These are phyloP conservation scores for Teratosphaeria destructans DNA, from an alignment of 2,329 filamentous ascomycete genomes.

Conservation along the genomic window DNA sequence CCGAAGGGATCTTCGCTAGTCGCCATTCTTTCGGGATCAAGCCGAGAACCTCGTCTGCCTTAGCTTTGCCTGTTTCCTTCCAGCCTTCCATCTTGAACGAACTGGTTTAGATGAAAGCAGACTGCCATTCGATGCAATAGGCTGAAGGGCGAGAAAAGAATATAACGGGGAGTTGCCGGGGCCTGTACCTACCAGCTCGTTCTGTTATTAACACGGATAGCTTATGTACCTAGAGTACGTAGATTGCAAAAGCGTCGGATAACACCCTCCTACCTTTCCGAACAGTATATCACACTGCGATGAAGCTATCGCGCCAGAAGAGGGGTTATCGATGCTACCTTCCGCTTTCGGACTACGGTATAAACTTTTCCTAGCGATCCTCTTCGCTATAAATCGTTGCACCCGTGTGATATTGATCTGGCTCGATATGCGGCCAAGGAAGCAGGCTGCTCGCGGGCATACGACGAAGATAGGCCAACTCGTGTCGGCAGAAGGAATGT, in stretches of 20 bases:
- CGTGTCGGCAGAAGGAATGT: too few species aligned
- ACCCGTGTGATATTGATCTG: too few species aligned
- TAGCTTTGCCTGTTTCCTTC: conserved; percentile 41
- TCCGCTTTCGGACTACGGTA: not conserved
- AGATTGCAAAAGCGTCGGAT: not conserved
- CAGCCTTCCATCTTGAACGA: conserved; percentile 28
- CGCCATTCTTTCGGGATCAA: conserved; percentile 50
- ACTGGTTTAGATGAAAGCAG: not conserved
- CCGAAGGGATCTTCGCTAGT: conserved; percentile 37
- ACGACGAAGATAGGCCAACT: too few species aligned
- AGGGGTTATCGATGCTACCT: not conserved
- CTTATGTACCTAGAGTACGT: not conserved
- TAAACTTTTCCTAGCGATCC: too few species aligned
- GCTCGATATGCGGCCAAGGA: too few species aligned
- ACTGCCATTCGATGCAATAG: too few species aligned
- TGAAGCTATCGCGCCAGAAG: not conserved
- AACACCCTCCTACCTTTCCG: not conserved
- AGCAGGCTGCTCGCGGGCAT: too few species aligned
- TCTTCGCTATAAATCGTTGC: too few species aligned
- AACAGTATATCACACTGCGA: not conserved
- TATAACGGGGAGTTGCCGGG: not conserved
- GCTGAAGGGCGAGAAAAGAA: not conserved
- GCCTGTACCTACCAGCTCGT: not conserved
- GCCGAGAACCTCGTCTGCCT: conserved; percentile 43
- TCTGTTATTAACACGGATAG: not conserved